Evolutionary conservation across 2,329 filamentous ascomycete genomes (phyloP).

Genomic region (Aspergillus pseudoviridinutans): DNA sequence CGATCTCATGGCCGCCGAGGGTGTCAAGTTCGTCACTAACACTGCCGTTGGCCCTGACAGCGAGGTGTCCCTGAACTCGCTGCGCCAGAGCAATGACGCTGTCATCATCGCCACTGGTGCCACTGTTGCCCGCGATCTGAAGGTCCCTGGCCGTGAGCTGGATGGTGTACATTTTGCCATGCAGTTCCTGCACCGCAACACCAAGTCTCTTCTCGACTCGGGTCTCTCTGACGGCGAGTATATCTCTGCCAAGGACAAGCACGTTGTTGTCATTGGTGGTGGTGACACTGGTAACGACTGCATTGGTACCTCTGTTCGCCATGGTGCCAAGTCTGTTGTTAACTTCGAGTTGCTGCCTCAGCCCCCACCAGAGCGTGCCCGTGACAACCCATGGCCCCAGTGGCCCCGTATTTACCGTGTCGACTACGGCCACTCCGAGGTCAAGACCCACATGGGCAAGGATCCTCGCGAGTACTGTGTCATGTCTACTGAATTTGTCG

Average conservation of each 20-base stretch:
- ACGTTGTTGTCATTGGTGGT: constrained; percentile 94
- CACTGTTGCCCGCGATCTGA: constrained; percentile 87
- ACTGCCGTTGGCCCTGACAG: constrained; percentile 73
- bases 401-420: constrained; percentile 97
- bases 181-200: constrained; percentile 97
- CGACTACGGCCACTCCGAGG: constrained; percentile 96
- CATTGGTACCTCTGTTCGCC: constrained; percentile 92
- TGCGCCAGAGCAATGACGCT: constrained; percentile 72
- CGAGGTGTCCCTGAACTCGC: constrained; percentile 62
- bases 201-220: constrained; percentile 93
- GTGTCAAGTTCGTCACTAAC: constrained; percentile 74
- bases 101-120: constrained; percentile 90
- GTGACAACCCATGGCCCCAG: constrained; percentile 96
- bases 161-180: constrained; percentile 94
- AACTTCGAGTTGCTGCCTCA: constrained; percentile 96
- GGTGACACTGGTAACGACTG: constrained; percentile 98
- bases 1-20: constrained; percentile 90
- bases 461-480: constrained; percentile 97
- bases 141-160: constrained; percentile 82
- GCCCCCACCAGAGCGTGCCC: constrained; percentile 82
- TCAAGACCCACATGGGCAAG: constrained; percentile 92
- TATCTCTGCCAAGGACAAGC: constrained; percentile 91
- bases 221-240: constrained; percentile 78
- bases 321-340: constrained; percentile 90
- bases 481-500: constrained; percentile 96